phyloP scores from a whole-genome alignment of 2,329 filamentous ascomycete genomes.

The Neofusicoccum kwambonambiense region DNA sequence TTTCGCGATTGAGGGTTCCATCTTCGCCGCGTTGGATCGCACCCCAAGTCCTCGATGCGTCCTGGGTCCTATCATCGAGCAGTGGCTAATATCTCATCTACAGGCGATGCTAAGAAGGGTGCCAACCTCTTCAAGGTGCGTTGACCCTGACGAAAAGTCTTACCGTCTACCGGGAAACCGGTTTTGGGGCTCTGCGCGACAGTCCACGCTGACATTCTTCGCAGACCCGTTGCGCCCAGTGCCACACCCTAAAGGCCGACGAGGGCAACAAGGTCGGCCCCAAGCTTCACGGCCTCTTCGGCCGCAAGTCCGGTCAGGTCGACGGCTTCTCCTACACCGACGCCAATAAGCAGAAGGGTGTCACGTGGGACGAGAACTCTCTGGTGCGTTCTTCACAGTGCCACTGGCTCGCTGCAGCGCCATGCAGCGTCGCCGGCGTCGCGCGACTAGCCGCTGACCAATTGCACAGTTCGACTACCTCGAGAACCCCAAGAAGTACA shows the following conservation, averaged over 20 bases:
- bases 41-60: background rate
- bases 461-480: conserved; percentile 84
- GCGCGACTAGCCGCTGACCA: background rate
- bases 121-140: conserved; percentile 91
- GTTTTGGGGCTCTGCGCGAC: background rate
- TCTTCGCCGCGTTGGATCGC: background rate
- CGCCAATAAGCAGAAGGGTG: conserved; percentile 97
- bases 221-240: conserved; percentile 90
- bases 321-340: conserved; percentile 97
- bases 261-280: conserved; percentile 98
- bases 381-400: conserved; percentile 58
- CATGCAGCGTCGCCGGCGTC: background rate
- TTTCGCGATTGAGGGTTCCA: background rate
- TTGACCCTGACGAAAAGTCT: background rate
- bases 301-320: conserved; percentile 88
- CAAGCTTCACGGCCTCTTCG: conserved; percentile 94
- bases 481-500: conserved; percentile 99
- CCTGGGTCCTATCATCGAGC: background rate
- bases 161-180: background rate
- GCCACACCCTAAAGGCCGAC: conserved; percentile 89
- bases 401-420: background rate
- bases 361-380: conserved; percentile 82
- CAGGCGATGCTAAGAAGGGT: conserved; percentile 94
- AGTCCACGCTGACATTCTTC: conserved; percentile 25
- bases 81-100: conserved; percentile 15